phyloP scores from a whole-genome alignment of 2,329 filamentous ascomycete species.

The Fusarium secorum region DNA sequence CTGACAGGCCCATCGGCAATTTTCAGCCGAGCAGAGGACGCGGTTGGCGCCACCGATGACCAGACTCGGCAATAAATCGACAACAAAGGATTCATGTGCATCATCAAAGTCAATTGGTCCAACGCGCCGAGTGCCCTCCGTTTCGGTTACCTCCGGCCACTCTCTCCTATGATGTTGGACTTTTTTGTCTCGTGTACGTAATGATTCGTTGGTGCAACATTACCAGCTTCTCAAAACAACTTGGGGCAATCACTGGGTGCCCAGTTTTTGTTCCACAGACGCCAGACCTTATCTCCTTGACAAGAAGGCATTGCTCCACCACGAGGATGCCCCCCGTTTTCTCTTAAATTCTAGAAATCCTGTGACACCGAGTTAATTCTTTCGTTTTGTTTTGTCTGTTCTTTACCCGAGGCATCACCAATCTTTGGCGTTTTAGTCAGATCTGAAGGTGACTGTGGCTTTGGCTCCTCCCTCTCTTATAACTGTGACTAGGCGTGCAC shows the following conservation, averaged over 20 bases:
- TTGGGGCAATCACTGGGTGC: background rate
- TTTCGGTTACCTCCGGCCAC: slow-evolving; percentile 2
- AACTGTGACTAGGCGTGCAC: slow-evolving; percentile 14
- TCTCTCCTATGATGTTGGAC: background rate
- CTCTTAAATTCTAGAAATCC: slow-evolving; percentile 1
- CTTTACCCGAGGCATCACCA: slow-evolving; percentile 11
- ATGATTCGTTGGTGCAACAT: background rate
- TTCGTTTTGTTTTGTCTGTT: background rate
- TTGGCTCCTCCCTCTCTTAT: background rate
- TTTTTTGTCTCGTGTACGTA: slow-evolving; percentile 8
- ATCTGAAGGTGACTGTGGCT: background rate
- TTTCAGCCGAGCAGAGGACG: slow-evolving; percentile 23
- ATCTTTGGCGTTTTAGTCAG: background rate
- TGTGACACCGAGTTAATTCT: slow-evolving; percentile 11
- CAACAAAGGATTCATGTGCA: slow-evolving; percentile 18
- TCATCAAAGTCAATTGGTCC: slow-evolving; percentile 1
- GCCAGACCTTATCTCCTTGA: slow-evolving; percentile 12
- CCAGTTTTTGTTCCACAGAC: background rate
- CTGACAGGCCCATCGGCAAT: slow-evolving; percentile 23
- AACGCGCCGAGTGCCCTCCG: slow-evolving; percentile 9
- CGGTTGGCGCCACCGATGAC: slow-evolving; percentile 5
- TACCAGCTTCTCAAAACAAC: slow-evolving; percentile 15
- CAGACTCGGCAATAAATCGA: slow-evolving; percentile 33
- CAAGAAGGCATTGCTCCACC: background rate
- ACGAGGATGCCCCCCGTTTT: background rate